Percentiles rank a stretch among this genome's conserved stretches.
Conservation (phyloP, 140 eudicot genomes). For the Cichorium intybus region DNA sequence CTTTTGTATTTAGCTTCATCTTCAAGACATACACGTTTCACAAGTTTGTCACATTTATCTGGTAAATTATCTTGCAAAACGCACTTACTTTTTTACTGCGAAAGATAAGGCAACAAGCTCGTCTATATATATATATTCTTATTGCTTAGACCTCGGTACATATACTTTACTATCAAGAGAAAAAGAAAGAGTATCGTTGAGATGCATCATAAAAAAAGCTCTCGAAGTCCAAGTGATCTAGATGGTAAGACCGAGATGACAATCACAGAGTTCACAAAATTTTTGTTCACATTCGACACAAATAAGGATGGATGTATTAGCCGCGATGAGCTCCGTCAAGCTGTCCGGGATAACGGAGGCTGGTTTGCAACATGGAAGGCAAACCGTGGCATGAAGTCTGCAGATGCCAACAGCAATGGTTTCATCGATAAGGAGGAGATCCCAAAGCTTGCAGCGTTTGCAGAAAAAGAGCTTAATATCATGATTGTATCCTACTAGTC, state of each 20-base stretch:
- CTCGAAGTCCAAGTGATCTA: no score
- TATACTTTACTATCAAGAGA: constrained; percentile 8
- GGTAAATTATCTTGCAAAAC: neutral
- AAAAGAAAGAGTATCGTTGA: neutral
- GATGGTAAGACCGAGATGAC: constrained; percentile 23
- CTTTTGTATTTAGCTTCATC: neutral
- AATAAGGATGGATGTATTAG: constrained; percentile 12
- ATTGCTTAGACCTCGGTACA: neutral
- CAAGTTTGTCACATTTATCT: neutral
- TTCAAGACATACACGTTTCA: neutral
- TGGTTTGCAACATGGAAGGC: constrained; percentile 19
- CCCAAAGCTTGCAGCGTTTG: constrained; percentile 15
- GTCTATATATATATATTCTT: neutral
- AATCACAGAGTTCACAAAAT: constrained; percentile 2
- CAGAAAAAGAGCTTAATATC: constrained; percentile 26
- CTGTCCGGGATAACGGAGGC: constrained; percentile 3
- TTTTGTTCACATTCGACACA: neutral
- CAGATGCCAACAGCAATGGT: constrained; percentile 11
- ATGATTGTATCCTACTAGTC: constrained; percentile 17
- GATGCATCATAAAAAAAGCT: no score
- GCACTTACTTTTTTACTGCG: neutral
- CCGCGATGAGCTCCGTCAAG: constrained; percentile 16
- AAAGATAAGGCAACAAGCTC: neutral
- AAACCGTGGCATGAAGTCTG: constrained; percentile 13
- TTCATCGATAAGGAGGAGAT: constrained; percentile 13